Conservation (phyloP, 768 basidiomycete genomes). For the Clitopilus passeckerianus region DNA sequence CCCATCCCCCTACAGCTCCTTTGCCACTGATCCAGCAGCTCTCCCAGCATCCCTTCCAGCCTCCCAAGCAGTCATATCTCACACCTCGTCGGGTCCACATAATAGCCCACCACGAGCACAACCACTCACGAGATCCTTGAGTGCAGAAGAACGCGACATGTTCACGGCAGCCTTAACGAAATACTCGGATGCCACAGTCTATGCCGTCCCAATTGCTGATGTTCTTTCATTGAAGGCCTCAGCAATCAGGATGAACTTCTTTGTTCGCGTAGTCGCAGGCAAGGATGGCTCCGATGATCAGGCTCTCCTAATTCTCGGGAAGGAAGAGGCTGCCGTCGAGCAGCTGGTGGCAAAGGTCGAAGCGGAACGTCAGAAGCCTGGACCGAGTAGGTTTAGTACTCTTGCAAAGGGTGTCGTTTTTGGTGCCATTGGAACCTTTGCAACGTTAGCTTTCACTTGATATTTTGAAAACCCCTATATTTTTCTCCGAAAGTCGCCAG, state of each 20-base stretch:
- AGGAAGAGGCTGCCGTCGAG: slow-evolving; percentile 42
- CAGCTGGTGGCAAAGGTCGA: slow-evolving; percentile 29
- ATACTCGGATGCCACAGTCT: slow-evolving; percentile 42
- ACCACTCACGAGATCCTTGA: slow-evolving; percentile 45
- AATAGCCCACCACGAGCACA: slow-evolving; percentile 9
- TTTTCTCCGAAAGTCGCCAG: not conserved
- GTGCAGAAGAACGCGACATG: slow-evolving; percentile 41
- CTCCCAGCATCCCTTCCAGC: slow-evolving; percentile 5
- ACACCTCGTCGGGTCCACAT: not conserved
- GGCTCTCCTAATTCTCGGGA: slow-evolving; percentile 49
- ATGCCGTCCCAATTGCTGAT: slow-evolving; percentile 41
- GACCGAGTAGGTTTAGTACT: slow-evolving; percentile 23
- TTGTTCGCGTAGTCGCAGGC: slow-evolving; percentile 34
- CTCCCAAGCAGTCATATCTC: not conserved
- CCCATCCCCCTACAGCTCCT: slow-evolving; percentile 40
- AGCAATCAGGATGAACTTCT: slow-evolving; percentile 39
- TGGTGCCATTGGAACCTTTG: slow-evolving; percentile 57
- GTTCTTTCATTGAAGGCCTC: slow-evolving; percentile 31
- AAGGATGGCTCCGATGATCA: slow-evolving; percentile 27
- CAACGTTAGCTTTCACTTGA: slow-evolving; percentile 49
- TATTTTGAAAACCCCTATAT: not conserved
- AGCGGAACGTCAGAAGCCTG: slow-evolving; percentile 19
- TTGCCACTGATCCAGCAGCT: slow-evolving; percentile 6
- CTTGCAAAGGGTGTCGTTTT: slow-evolving; percentile 56
- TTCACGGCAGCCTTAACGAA: slow-evolving; percentile 43